Conservation (phyloP, 257 asterid species). For the Solanum infundibuliforme region DNA sequence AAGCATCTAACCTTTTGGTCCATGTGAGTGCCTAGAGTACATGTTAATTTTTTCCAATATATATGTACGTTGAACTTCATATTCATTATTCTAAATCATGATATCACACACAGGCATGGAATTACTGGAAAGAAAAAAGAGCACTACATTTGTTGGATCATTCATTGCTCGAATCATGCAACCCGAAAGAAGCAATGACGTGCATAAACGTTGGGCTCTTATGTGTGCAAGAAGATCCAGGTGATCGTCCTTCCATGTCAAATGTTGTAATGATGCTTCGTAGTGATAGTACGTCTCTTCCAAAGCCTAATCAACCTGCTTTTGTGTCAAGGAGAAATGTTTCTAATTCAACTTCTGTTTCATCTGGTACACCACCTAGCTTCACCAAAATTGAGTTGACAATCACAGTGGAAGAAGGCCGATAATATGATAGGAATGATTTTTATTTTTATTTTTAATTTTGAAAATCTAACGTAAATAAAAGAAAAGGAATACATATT, state of each 20-base stretch:
- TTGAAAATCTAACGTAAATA: background rate
- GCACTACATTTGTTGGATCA: conserved; percentile 6
- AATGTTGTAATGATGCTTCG: conserved; percentile 14
- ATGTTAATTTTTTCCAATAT: background rate
- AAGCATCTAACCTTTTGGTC: conserved; percentile 17
- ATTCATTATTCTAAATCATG: background rate
- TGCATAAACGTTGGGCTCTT: conserved; percentile 19
- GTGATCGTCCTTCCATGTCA: conserved; percentile 21
- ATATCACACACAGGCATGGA: conserved; percentile 21
- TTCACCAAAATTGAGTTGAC: background rate
- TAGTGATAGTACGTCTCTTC: conserved; percentile 2
- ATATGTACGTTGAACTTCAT: background rate
- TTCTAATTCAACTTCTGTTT: background rate
- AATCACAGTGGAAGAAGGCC: conserved; percentile 1
- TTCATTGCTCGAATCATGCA: background rate
- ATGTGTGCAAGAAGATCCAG: conserved; percentile 23
- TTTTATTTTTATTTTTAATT: too few relatives aligned
- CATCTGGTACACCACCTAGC: background rate
- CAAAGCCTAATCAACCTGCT: conserved; percentile 15
- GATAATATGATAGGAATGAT: background rate
- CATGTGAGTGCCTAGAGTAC: conserved; percentile 7
- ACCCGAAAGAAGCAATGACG: conserved; percentile 1
- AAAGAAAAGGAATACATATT: too few relatives aligned
- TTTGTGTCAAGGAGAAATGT: background rate
- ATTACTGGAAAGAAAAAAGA: conserved; percentile 14